Evolutionary conservation across 345 rosid species (phyloP).

Genomic region (Orychophragmus violaceus): DNA sequence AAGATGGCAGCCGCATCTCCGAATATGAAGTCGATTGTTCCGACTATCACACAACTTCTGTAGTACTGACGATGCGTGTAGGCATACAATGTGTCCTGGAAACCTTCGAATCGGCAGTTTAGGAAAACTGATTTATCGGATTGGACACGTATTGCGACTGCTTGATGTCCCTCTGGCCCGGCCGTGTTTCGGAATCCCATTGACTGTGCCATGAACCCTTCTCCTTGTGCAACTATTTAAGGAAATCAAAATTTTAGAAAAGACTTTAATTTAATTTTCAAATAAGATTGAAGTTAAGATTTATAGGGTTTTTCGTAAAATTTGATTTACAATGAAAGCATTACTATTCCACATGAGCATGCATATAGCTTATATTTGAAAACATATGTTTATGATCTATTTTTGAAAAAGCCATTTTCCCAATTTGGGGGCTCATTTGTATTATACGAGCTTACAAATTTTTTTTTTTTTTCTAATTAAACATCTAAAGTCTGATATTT

Average conservation of each 20-base stretch:
- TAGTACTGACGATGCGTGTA: neutral
- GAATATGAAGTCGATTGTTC: neutral
- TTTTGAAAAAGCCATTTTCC: too few species aligned
- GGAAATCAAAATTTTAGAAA: neutral
- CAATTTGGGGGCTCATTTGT: neutral
- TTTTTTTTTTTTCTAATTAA: too few species aligned
- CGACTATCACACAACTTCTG: neutral
- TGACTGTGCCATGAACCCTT: slow-evolving; percentile 60
- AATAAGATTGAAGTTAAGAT: too few species aligned
- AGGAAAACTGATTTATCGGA: slow-evolving; percentile 54
- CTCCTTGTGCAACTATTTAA: slow-evolving; percentile 46
- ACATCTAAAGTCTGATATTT: too few species aligned
- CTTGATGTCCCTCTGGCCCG: slow-evolving; percentile 63
- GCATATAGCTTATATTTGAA: neutral
- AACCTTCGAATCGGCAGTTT: slow-evolving; percentile 73
- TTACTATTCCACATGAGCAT: too few species aligned
- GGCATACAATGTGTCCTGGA: neutral
- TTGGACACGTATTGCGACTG: slow-evolving; percentile 62
- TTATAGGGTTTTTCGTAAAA: too few species aligned
- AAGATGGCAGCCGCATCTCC: neutral
- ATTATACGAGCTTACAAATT: too few species aligned
- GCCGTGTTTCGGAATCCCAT: slow-evolving; percentile 87
- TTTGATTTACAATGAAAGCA: neutral
- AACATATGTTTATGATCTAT: too few species aligned
- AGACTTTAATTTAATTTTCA: neutral